Evolutionary conservation across 2,329 filamentous ascomycete genomes (phyloP).

Genomic region (Aspergillus sclerotialis): DNA sequence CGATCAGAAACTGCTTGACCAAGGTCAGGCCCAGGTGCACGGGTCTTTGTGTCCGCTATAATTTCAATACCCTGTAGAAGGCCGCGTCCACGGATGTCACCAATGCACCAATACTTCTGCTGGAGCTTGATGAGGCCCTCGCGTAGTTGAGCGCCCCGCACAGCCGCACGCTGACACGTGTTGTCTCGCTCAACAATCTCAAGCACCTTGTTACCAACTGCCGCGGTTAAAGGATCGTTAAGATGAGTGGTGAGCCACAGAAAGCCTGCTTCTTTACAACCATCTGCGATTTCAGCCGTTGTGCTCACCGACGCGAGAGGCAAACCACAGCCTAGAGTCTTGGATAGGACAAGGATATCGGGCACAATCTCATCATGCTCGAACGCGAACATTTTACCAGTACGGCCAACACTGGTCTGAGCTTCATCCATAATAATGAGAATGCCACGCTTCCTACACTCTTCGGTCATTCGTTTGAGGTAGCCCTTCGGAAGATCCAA

Average conservation of each 20-base stretch:
- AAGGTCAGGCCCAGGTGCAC: constrained; percentile 42
- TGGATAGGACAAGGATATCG: constrained; percentile 55
- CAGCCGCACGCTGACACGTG: constrained; percentile 41
- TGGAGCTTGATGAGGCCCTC: constrained; percentile 42
- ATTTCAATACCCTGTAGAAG: constrained; percentile 55
- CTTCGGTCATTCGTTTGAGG: constrained; percentile 46
- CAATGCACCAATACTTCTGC: constrained; percentile 53
- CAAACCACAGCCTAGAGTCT: constrained; percentile 55
- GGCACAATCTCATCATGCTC: constrained; percentile 46
- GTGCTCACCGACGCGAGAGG: constrained; percentile 54
- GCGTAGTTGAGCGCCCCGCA: constrained; percentile 42
- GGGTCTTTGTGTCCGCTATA: constrained; percentile 44
- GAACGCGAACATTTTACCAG: constrained; percentile 54
- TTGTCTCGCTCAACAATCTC: constrained; percentile 54
- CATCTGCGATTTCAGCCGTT: constrained; percentile 45
- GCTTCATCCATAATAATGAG: constrained; percentile 56
- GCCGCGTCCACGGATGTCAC: constrained; percentile 54
- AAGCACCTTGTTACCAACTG: constrained; percentile 55
- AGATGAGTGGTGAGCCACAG: constrained; percentile 57
- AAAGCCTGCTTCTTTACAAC: constrained; percentile 44
- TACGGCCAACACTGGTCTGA: constrained; percentile 52
- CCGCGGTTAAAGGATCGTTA: constrained; percentile 55
- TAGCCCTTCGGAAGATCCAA: constrained; percentile 54
- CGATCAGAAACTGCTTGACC: constrained; percentile 42
- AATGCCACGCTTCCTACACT: constrained; percentile 51